Percentiles rank a stretch among this genome's conserved stretches.
phyloP scores from a whole-genome alignment of 148 eudicot species.

The Agrostemma githago region DNA sequence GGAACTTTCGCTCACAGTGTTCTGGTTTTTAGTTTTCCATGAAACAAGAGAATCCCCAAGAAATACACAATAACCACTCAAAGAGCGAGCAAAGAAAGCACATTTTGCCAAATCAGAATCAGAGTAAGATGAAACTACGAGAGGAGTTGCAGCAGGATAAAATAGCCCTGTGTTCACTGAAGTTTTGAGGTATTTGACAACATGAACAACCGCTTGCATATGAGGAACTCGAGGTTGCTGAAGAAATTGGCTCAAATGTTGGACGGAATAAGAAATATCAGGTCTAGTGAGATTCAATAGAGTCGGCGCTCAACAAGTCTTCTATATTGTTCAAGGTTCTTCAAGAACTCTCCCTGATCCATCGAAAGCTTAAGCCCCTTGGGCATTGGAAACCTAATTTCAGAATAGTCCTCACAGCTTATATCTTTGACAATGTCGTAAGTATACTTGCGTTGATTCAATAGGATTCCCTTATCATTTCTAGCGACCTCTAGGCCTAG shows the following conservation, averaged over 20 bases:
- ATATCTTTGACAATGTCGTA: background rate
- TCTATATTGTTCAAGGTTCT: background rate
- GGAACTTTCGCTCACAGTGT: no score
- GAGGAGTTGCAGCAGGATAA: background rate
- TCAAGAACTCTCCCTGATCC: background rate
- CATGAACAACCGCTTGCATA: background rate
- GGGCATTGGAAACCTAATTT: background rate
- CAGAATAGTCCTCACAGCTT: background rate
- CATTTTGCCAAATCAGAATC: background rate
- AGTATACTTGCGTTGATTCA: no score
- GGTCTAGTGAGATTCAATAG: background rate
- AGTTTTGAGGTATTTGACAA: background rate
- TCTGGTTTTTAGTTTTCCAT: no score
- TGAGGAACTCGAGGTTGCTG: background rate
- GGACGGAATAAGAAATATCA: background rate
- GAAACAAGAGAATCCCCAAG: no score
- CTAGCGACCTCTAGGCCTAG: background rate
- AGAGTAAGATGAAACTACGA: background rate
- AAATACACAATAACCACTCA: no score
- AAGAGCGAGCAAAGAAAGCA: no score
- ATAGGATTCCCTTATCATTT: background rate
- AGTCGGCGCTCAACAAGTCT: background rate
- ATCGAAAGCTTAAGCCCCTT: background rate
- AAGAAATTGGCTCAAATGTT: background rate
- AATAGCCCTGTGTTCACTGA: background rate